Evolutionary conservation across 345 rosid genomes (phyloP), one percentile per base, ranked within the genome.

Genomic region (Salix suchowensis): DNA sequence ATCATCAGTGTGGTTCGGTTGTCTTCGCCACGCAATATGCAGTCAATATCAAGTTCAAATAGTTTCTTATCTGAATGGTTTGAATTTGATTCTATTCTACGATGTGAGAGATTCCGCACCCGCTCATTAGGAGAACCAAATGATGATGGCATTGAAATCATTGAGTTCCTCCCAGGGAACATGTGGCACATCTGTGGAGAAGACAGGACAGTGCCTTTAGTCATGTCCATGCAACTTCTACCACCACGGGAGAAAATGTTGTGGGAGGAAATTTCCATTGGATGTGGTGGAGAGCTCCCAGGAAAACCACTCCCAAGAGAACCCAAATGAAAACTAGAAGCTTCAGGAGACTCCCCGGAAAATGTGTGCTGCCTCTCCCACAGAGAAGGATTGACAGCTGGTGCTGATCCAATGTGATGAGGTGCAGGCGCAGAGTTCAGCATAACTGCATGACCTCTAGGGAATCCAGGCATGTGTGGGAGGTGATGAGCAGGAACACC

Each of bases 1-100:
- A 95, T 89, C 99, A 95, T 93, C 83, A 95, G 83, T 2, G 99
- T 95, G 60, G 98, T 95, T 79, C 99, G 83, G 65, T 34, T 76
- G 80, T 95, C 99, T 24, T 93, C 99, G 34, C 97, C 96, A 73
- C 79, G 88, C 82, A 86, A 68, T 79, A 95, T 93, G 77, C 89
- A 90, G 44, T 95, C 98, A 77, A 90, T 67, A 68, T 95, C 98
- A 78, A 95, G 98, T 84, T 95, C 98, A 80, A 87, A 95, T 58
- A 85, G 96, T 78, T 85, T 95, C 89, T 90, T 94, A 67, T 89
- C 94, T 77, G 88, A 86, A 80, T 85, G 83, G 67, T 90, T 82
- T 74, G 86, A 82, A 68, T 89, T 83, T 5, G 82, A 83, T 73
- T 95, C 98, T 77, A 86, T 93, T 85, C 98, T 89, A 34, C 97